A percentile compares a stretch with the other conserved stretches of the same genome.
Evolutionary conservation across 805 yeast genomes (phyloP).

Genomic region (Spencermartinsiella europaea): DNA sequence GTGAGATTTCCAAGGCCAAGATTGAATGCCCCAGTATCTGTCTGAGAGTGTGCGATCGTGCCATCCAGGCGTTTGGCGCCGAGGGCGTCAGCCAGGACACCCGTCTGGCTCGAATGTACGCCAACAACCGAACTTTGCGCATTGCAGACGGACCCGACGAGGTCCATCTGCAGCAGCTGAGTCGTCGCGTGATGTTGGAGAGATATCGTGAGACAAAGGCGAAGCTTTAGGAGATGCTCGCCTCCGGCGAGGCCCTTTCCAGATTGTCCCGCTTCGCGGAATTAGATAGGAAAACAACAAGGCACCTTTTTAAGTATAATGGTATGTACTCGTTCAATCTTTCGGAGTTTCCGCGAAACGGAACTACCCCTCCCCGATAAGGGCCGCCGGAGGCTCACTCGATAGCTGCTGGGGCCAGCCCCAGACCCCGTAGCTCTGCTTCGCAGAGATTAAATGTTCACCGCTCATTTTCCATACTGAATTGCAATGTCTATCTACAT

Average conservation of each 20-base stretch:
- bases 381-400: no score
- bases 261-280: no score
- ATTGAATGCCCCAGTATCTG: constrained; percentile 57
- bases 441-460: no score
- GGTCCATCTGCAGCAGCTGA: constrained; percentile 55
- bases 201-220: no score
- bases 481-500: no score
- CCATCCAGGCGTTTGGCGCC: constrained; percentile 60
- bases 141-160: constrained; percentile 71
- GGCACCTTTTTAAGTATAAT: not conserved
- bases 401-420: no score
- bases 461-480: not conserved
- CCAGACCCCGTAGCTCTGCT: no score
- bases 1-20: constrained; percentile 59
- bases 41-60: constrained; percentile 51
- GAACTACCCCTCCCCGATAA: no score
- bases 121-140: constrained; percentile 48
- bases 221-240: no score
- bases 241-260: no score
- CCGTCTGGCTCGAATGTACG: constrained; percentile 50
- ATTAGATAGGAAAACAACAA: not conserved
- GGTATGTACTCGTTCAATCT: not conserved
- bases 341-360: no score
- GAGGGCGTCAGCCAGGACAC: constrained; percentile 61
- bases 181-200: constrained; percentile 31